phyloP scores from a whole-genome alignment of 75 land plant genomes.

The Cryptomeria japonica region DNA sequence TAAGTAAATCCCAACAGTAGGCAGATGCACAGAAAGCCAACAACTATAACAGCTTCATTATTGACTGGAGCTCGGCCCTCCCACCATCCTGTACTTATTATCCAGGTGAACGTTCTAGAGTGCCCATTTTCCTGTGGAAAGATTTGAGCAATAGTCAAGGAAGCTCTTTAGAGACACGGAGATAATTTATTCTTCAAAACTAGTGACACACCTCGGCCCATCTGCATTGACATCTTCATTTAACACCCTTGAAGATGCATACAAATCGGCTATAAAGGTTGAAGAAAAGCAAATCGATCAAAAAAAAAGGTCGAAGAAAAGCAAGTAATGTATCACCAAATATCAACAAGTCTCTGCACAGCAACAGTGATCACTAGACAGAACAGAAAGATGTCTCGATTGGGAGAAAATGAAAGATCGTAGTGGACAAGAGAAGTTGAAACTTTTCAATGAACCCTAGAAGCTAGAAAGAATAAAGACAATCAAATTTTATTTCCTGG shows the following conservation, averaged over 20 bases:
- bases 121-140: slow-evolving; percentile 70
- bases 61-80: slow-evolving; percentile 49
- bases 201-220: background rate
- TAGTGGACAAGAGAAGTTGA: background rate
- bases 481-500: background rate
- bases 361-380: background rate
- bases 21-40: slow-evolving; percentile 54
- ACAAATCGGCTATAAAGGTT: background rate
- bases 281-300: background rate
- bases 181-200: background rate
- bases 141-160: background rate
- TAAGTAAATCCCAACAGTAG: slow-evolving; percentile 61
- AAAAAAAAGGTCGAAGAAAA: too few species aligned
- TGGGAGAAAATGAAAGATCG: background rate
- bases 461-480: background rate
- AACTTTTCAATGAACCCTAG: background rate
- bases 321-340: background rate
- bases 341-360: background rate
- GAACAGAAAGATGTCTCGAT: background rate
- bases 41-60: slow-evolving; percentile 53
- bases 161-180: background rate
- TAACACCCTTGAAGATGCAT: background rate
- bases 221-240: background rate
- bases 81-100: slow-evolving; percentile 85
- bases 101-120: slow-evolving; percentile 60